Evolutionary conservation across 495 filamentous ascomycete species (phyloP).

Genomic region (Sordaria brevicollis): DNA sequence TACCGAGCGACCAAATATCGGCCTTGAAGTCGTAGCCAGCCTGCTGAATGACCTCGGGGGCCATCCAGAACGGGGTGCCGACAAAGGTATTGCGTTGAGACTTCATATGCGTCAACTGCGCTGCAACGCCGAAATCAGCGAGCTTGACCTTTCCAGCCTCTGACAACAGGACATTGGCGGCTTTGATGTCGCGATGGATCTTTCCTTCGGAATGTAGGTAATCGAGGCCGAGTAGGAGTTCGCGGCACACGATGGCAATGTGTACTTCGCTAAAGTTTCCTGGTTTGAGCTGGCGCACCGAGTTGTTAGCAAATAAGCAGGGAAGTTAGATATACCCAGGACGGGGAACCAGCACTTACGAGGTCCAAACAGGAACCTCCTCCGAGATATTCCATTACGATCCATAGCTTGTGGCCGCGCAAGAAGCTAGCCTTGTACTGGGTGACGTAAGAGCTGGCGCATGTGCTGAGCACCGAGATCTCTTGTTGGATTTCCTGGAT

Average conservation of each 20-base stretch:
- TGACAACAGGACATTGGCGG: slow-evolving; percentile 82
- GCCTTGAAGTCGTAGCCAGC: slow-evolving; percentile 95
- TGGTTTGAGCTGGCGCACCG: slow-evolving; percentile 66
- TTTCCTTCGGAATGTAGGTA: slow-evolving; percentile 94
- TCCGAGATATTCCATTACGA: slow-evolving; percentile 96
- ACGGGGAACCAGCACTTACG: slow-evolving; percentile 35
- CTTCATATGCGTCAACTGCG: slow-evolving; percentile 94
- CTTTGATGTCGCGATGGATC: slow-evolving; percentile 96
- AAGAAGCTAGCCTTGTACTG: slow-evolving; percentile 95
- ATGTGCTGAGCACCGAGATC: slow-evolving; percentile 90
- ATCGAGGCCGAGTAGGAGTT: slow-evolving; percentile 80
- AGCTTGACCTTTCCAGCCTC: slow-evolving; percentile 89
- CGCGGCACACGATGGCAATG: slow-evolving; percentile 88
- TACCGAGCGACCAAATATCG: slow-evolving; percentile 95
- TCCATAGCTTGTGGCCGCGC: slow-evolving; percentile 93
- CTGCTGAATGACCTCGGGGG: slow-evolving; percentile 95
- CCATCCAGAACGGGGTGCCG: slow-evolving; percentile 99
- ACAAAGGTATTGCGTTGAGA: slow-evolving; percentile 97
- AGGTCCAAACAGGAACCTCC: slow-evolving; percentile 90
- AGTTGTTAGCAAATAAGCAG: slow-evolving; percentile 17
- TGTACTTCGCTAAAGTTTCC: slow-evolving; percentile 81
- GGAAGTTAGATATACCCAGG: neutral
- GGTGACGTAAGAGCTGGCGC: slow-evolving; percentile 85
- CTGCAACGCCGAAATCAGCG: slow-evolving; percentile 95
- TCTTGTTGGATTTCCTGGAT: slow-evolving; percentile 97